These are phyloP conservation scores for Colletotrichum costaricense DNA, from an alignment of 2,329 filamentous ascomycete species.

Conservation along the genomic window DNA sequence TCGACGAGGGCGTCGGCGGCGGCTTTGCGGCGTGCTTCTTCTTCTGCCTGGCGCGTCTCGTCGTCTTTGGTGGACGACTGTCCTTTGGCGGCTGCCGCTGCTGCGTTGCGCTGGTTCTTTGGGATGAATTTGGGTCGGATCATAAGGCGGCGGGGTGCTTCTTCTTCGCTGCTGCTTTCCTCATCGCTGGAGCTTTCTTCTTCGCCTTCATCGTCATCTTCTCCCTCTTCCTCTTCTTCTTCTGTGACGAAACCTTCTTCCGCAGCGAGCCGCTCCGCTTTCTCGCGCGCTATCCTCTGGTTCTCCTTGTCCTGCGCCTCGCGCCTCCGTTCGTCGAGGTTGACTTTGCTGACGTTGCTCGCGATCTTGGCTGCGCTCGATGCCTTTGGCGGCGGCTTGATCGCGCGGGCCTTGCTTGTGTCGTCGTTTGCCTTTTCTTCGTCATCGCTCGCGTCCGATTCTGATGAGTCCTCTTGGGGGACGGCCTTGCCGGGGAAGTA, in stretches of 20 bases:
- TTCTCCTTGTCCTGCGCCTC: conserved; percentile 60
- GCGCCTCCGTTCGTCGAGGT: conserved; percentile 60
- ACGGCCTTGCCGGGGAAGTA: conserved; percentile 87
- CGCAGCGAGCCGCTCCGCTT: conserved; percentile 62
- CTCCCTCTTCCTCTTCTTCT: conserved; percentile 57
- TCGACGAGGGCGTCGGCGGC: conserved; percentile 85
- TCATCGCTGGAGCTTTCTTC: conserved; percentile 49
- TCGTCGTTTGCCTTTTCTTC: conserved; percentile 43
- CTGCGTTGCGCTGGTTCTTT: conserved; percentile 62
- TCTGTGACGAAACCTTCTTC: conserved; percentile 75
- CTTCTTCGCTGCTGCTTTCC: conserved; percentile 65
- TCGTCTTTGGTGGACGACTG: conserved; percentile 46
- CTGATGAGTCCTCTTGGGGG: conserved; percentile 61
- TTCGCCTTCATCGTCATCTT: conserved; percentile 49
- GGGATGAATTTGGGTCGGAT: conserved; percentile 73
- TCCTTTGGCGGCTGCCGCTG: conserved; percentile 30
- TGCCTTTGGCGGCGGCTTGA: conserved; percentile 68
- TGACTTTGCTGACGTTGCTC: conserved; percentile 63
- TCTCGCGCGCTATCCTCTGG: conserved; percentile 59
- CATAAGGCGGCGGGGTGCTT: conserved; percentile 67
- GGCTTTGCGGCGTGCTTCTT: conserved; percentile 74
- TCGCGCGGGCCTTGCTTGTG: conserved; percentile 39
- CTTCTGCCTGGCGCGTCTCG: conserved; percentile 57
- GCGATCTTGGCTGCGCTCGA: conserved; percentile 67
- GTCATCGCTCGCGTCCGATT: conserved; percentile 62